These are phyloP conservation scores for Lagenaria siceraria DNA, from an alignment of 306 rosid species.

Conservation along the genomic window DNA sequence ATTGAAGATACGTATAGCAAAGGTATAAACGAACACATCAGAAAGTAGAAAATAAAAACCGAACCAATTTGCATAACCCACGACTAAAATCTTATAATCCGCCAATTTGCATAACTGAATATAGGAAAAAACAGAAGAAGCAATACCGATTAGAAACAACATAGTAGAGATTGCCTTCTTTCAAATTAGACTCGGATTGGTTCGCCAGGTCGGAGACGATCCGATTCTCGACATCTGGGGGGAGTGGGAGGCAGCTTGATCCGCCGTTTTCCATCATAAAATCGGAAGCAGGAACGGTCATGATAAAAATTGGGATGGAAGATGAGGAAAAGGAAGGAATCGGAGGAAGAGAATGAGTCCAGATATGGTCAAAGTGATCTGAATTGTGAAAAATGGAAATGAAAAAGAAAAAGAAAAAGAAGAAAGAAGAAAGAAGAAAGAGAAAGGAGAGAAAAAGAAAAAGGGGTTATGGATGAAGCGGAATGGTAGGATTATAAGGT, in stretches of 20 bases:
- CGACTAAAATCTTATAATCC: not conserved
- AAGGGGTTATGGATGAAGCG: not conserved
- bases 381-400: not conserved
- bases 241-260: constrained; percentile 46
- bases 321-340: not conserved
- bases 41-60: not conserved
- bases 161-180: constrained; percentile 64
- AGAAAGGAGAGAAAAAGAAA: not conserved
- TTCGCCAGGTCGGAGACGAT: constrained; percentile 46
- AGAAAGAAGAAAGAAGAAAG: not conserved
- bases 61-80: not conserved
- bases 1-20: not conserved
- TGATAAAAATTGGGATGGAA: constrained; percentile 9
- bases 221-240: constrained; percentile 76
- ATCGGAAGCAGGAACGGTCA: constrained; percentile 73
- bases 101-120: too few relatives aligned
- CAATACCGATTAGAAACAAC: constrained; percentile 61
- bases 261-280: constrained; percentile 54
- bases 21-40: not conserved
- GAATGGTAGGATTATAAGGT: not conserved
- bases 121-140: not conserved
- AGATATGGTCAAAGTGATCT: not conserved
- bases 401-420: not conserved
- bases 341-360: not conserved
- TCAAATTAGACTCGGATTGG: constrained; percentile 67